Base-by-base conservation (phyloP, 495 filamentous ascomycete species). In the Daldinia vernicosa region DNA sequence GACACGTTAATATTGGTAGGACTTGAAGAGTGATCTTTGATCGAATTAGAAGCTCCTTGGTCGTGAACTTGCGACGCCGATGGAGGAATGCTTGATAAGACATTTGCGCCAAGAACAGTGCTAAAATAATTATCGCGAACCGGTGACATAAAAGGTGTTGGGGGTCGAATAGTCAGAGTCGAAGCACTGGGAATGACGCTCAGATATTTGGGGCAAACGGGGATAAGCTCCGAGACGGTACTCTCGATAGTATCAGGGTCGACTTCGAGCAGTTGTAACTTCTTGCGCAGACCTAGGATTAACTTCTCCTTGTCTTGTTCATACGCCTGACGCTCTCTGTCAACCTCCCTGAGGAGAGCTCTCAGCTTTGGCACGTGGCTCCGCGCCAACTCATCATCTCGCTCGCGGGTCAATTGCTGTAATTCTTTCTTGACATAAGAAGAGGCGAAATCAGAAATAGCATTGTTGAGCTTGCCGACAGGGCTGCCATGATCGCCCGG, bases 371-470 rank as follows among this genome's bases (percentile, higher is more conserved):
- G 75, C 19, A 77, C 68, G 30, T 74, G 51, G 54, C 70, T 66
- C 11, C 73, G 70, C 24, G 71, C 75, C 28, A 77, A 59, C 50
- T 69, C 67, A 37, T 76, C 67, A 63, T 76, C 75, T 54, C 70
- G 60, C 52, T 76, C 71, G 6, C 50, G 75, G 6, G 75, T 72
- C 26, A 76, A 24, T 27, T 61, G 68, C 33, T 72, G 70, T n/a
- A 77, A 53, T 64, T 77, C 70, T 0, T 70, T 61, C 60, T 70
- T 76, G 45, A 77, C 74, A 59, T 67, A 77, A 7, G 51, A 63
- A 1, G 74, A 63, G 12, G 71, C 74, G 43, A 76, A 77, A 27
- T 74, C 67, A 17, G 71, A 68, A 45, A 77, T 58, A 15, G 75
- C 75, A 66, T 45, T 66, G 45, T 77, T 67, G 37, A 74, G 57